These are phyloP conservation scores for Vigna reflexopilosa DNA, from an alignment of 306 rosid genomes.

Conservation along the genomic window DNA sequence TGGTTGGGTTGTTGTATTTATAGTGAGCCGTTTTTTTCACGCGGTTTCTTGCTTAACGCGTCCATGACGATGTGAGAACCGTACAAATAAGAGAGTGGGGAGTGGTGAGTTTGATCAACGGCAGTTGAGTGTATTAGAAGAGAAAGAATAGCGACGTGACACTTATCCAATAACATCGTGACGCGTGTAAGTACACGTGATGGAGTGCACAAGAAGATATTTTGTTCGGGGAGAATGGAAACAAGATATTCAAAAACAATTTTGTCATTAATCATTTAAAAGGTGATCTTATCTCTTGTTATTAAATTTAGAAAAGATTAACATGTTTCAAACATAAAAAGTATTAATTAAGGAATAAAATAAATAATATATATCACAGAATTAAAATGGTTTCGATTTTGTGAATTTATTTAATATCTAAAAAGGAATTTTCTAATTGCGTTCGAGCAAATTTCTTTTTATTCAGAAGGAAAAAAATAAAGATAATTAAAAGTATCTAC, in stretches of 20 bases:
- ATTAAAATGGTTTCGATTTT: neutral
- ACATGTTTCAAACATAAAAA: neutral
- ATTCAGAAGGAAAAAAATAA: no score
- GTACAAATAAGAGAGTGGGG: neutral
- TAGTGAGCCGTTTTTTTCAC: slow-evolving; percentile 43
- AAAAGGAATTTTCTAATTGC: no score
- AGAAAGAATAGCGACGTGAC: neutral
- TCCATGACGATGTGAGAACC: neutral
- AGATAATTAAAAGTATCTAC: no score
- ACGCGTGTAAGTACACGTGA: slow-evolving; percentile 31
- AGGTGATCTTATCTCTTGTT: neutral
- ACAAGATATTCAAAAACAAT: neutral
- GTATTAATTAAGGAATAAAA: neutral
- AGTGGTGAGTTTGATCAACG: neutral
- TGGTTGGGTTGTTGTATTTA: neutral
- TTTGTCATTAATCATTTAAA: neutral
- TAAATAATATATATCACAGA: no score
- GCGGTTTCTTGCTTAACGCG: slow-evolving; percentile 51
- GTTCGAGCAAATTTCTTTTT: no score
- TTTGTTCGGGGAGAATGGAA: neutral
- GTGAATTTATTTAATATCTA: neutral
- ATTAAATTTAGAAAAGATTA: neutral
- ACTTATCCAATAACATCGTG: neutral
- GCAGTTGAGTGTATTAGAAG: slow-evolving; percentile 28
- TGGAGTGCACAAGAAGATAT: slow-evolving; percentile 8